Percentiles rank a stretch among this genome's conserved stretches.
These are phyloP conservation scores for Cladophialophora yegresii DNA, from an alignment of 2,329 filamentous ascomycete genomes.

Conservation along the genomic window DNA sequence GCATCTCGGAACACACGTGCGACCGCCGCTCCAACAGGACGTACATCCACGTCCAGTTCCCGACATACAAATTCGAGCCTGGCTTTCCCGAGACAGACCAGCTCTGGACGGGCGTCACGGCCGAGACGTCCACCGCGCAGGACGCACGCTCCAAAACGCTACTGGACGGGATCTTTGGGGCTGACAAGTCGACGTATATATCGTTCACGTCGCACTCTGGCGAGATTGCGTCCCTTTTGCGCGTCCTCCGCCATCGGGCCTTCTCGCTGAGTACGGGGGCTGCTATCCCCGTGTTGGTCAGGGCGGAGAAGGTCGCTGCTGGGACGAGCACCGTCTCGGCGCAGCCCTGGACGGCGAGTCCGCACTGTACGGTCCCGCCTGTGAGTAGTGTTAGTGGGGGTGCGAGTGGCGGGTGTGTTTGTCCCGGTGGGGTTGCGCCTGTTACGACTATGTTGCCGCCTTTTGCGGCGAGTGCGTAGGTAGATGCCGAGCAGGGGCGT, in stretches of 20 bases:
- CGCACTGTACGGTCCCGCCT: slow-evolving; percentile 31
- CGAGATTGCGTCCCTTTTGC: slow-evolving; percentile 57
- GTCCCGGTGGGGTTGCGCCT: slow-evolving; percentile 28
- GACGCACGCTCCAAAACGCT: slow-evolving; percentile 50
- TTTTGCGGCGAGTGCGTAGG: slow-evolving; percentile 13
- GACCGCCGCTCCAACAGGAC: slow-evolving; percentile 56
- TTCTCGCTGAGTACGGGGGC: slow-evolving; percentile 54
- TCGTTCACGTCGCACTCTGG: slow-evolving; percentile 62
- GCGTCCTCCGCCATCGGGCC: slow-evolving; percentile 48
- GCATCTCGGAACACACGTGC: slow-evolving; percentile 63
- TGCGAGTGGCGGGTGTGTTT: slow-evolving; percentile 29
- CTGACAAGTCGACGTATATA: slow-evolving; percentile 52
- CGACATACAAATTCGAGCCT: slow-evolving; percentile 54
- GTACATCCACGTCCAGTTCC: slow-evolving; percentile 53
- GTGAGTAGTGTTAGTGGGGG: slow-evolving; percentile 26
- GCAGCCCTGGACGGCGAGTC: slow-evolving; percentile 29
- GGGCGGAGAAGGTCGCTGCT: slow-evolving; percentile 40
- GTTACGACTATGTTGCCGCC: slow-evolving; percentile 22
- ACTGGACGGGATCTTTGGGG: slow-evolving; percentile 57
- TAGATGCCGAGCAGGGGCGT: not conserved
- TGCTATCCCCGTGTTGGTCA: slow-evolving; percentile 56
- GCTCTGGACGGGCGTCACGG: slow-evolving; percentile 53
- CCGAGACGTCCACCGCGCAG: slow-evolving; percentile 54
- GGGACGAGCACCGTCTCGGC: slow-evolving; percentile 25
- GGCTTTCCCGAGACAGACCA: slow-evolving; percentile 58